A percentile compares a stretch with the other conserved stretches of the same genome.
phyloP scores from a whole-genome alignment of 345 rosid genomes.

The Erucastrum elatum region DNA sequence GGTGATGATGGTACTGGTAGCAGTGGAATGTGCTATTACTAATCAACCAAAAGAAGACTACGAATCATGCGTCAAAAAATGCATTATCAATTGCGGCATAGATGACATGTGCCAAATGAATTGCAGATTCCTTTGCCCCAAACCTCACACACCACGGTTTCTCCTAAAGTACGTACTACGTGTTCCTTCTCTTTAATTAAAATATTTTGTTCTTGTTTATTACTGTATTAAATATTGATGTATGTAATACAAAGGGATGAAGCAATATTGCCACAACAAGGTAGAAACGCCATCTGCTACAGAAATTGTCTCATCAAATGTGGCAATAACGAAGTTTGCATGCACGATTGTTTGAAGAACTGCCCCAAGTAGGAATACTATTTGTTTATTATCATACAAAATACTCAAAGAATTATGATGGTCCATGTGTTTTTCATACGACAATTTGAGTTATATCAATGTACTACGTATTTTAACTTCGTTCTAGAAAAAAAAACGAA shows the following conservation, averaged over 20 bases:
- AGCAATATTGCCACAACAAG: neutral
- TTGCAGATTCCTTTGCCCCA: neutral
- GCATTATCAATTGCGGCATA: neutral
- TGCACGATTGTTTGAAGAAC: neutral
- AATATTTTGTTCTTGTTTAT: neutral
- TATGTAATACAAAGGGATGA: neutral
- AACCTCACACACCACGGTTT: neutral
- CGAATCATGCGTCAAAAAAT: neutral
- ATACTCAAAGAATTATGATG: neutral
- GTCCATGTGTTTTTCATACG: neutral
- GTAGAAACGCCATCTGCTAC: neutral
- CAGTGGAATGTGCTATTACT: neutral
- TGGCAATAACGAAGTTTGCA: neutral
- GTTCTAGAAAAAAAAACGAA: neutral
- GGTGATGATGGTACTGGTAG: neutral
- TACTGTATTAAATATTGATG: neutral
- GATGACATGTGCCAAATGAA: neutral
- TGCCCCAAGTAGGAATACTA: neutral
- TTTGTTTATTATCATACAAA: neutral
- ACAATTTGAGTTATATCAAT: neutral
- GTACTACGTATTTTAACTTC: neutral
- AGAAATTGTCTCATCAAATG: neutral
- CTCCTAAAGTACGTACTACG: neutral
- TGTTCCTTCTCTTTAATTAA: neutral
- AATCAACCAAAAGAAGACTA: neutral